These are phyloP conservation scores for Lactarius tabidus DNA, from an alignment of 768 basidiomycete genomes.

Conservation along the genomic window DNA sequence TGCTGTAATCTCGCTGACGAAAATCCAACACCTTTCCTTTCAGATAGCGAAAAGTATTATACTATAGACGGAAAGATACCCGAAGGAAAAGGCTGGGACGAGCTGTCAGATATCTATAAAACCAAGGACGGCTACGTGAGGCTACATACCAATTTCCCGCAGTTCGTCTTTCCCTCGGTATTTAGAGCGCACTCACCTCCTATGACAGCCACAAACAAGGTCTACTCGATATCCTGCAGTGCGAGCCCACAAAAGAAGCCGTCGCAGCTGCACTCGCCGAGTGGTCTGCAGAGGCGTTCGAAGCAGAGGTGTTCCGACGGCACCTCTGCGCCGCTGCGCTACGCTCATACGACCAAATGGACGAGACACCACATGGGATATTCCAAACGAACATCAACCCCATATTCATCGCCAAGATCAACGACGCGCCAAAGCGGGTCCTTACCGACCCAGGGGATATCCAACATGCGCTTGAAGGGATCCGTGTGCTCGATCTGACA, in stretches of 20 bases:
- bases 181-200: neutral
- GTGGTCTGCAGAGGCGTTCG: constrained; percentile 24
- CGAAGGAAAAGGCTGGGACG: constrained; percentile 36
- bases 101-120: constrained; percentile 48
- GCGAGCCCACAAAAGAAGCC: constrained; percentile 17
- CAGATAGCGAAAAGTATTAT: constrained; percentile 52
- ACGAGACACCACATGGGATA: constrained; percentile 44
- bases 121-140: constrained; percentile 53
- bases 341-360: constrained; percentile 49
- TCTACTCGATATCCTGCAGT: constrained; percentile 23
- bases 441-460: constrained; percentile 13
- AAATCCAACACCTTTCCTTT: neutral
- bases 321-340: constrained; percentile 28
- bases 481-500: constrained; percentile 56
- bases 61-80: constrained; percentile 40
- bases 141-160: constrained; percentile 63
- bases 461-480: constrained; percentile 42
- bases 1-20: neutral
- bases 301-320: constrained; percentile 14
- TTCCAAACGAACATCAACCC: constrained; percentile 41
- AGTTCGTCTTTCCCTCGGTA: constrained; percentile 36
- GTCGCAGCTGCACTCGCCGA: constrained; percentile 15
- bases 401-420: constrained; percentile 43
- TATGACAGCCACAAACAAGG: constrained; percentile 21
- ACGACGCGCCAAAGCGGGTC: constrained; percentile 41